Evolutionary conservation across 306 rosid genomes (phyloP).

Genomic region (Rubus idaeus): DNA sequence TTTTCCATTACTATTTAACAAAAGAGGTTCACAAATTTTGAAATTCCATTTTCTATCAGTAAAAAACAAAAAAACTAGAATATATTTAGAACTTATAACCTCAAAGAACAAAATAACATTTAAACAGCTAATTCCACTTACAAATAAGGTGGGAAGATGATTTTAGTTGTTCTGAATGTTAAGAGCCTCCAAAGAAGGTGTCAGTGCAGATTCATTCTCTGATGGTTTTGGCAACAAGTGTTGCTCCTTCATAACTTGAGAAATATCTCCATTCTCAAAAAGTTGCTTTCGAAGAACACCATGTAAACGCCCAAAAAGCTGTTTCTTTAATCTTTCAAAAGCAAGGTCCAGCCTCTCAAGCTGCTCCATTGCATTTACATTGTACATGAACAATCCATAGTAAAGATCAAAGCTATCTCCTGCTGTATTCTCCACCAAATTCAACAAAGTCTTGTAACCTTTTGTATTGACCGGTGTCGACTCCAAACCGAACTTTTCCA

Average conservation of each 20-base stretch:
- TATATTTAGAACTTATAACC: not conserved
- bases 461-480: slow-evolving; percentile 75
- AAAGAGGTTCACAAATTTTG: not conserved
- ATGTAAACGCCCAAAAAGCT: slow-evolving; percentile 71
- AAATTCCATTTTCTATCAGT: not conserved
- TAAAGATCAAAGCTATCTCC: slow-evolving; percentile 91
- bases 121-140: not conserved
- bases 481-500: slow-evolving; percentile 63
- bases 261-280: slow-evolving; percentile 46
- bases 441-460: slow-evolving; percentile 79
- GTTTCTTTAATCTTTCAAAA: slow-evolving; percentile 70
- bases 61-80: not conserved
- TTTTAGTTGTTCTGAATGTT: slow-evolving; percentile 32
- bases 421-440: slow-evolving; percentile 75
- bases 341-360: slow-evolving; percentile 62
- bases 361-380: slow-evolving; percentile 78
- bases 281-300: slow-evolving; percentile 49
- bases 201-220: slow-evolving; percentile 25
- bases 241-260: slow-evolving; percentile 29
- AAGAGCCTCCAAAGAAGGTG: slow-evolving; percentile 32
- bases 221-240: slow-evolving; percentile 36
- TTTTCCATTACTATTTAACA: not conserved
- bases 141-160: slow-evolving; percentile 5
- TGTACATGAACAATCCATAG: slow-evolving; percentile 88
- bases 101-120: not conserved